phyloP scores from a whole-genome alignment of 352 stramenopile species.

The Phytopythium chamaehyphon region DNA sequence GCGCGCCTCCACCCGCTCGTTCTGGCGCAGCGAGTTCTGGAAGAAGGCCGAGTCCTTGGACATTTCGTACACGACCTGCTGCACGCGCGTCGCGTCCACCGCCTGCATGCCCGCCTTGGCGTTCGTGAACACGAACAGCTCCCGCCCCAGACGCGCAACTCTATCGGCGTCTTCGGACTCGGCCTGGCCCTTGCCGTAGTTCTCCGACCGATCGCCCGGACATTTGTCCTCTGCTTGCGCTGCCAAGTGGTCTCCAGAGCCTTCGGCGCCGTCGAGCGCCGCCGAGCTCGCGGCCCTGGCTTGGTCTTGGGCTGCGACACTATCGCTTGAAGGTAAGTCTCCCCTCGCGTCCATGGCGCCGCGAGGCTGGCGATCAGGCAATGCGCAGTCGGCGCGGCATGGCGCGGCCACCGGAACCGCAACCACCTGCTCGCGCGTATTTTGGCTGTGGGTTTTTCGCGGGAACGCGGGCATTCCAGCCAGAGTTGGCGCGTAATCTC shows the following conservation, averaged over 20 bases:
- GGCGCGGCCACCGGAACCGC: no score
- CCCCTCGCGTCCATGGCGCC: no score
- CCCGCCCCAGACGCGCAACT: constrained; percentile 7
- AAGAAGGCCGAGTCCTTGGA: constrained; percentile 93
- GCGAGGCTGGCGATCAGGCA: no score
- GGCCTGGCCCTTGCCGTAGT: no score
- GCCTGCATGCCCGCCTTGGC: constrained; percentile 87
- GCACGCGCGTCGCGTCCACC: constrained; percentile 88
- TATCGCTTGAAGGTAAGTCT: no score
- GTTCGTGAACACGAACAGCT: constrained; percentile 83
- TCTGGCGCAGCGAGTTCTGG: constrained; percentile 87
- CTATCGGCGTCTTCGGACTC: constrained; percentile 1
- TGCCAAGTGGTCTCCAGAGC: no score
- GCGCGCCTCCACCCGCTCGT: constrained; percentile 82
- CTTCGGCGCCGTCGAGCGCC: no score
- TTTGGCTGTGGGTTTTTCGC: neutral
- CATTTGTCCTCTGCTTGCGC: no score
- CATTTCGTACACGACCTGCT: constrained; percentile 93
- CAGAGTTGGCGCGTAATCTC: neutral
- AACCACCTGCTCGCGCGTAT: neutral
- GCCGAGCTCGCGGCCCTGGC: no score
- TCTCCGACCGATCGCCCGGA: neutral
- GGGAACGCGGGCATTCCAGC: neutral
- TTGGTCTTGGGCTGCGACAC: no score
- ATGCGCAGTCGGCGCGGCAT: no score